These are phyloP conservation scores for Neurospora sp. DNA, from an alignment of 2,329 filamentous ascomycete species.

Conservation along the genomic window DNA sequence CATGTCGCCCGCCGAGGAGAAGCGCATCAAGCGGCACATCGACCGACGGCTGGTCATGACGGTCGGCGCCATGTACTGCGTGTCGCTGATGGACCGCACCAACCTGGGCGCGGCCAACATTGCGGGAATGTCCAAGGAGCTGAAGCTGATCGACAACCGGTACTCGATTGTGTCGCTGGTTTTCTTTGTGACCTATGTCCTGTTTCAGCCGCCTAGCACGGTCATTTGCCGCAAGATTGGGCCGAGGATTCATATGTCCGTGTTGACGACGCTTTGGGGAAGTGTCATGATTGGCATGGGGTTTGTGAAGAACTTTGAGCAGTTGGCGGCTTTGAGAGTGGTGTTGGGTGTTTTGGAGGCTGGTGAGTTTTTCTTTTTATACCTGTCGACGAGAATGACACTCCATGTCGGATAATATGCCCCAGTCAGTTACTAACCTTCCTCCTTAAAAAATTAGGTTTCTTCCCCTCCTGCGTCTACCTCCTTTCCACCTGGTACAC, in stretches of 20 bases:
- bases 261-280: conserved; percentile 51
- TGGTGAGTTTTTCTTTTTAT: conserved; percentile 17
- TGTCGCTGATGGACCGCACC: conserved; percentile 69
- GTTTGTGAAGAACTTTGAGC: conserved; percentile 42
- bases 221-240: conserved; percentile 59
- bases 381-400: too few species aligned
- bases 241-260: conserved; percentile 44
- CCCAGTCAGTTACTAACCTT: not conserved
- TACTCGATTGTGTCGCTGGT: conserved; percentile 60
- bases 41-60: conserved; percentile 56
- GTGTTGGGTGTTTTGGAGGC: conserved; percentile 57
- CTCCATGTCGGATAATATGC: too few species aligned
- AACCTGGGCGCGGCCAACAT: conserved; percentile 67
- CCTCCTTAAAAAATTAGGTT: conserved; percentile 31
- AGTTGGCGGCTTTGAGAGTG: conserved; percentile 45
- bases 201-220: conserved; percentile 64
- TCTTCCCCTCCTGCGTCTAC: conserved; percentile 63
- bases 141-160: conserved; percentile 35
- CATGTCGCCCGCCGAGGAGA: conserved; percentile 53
- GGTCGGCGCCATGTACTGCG: conserved; percentile 60
- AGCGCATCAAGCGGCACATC: conserved; percentile 57
- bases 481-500: conserved; percentile 68
- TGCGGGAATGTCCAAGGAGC: conserved; percentile 49
- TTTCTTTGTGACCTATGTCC: conserved; percentile 65
- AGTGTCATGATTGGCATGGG: conserved; percentile 55